Percentiles rank a stretch among this genome's conserved stretches.
Evolutionary conservation across 768 basidiomycete species (phyloP).

Genomic region (Gymnopilus dilepis): DNA sequence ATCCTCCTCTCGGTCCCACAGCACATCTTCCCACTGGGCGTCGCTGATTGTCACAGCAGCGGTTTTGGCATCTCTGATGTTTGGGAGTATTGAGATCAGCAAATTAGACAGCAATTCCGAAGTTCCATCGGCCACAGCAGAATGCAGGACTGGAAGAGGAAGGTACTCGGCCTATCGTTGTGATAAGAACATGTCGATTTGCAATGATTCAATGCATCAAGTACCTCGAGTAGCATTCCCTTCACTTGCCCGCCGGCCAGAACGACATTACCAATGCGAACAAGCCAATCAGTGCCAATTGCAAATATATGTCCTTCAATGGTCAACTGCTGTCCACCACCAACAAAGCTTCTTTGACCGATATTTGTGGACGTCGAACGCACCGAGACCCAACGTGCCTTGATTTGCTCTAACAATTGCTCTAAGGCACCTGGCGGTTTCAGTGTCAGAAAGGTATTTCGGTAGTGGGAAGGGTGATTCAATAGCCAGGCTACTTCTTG

Average conservation of each 20-base stretch:
- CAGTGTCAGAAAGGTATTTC: constrained; percentile 78
- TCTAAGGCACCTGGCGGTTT: constrained; percentile 77
- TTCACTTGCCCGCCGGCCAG: constrained; percentile 76
- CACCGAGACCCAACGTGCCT: constrained; percentile 77
- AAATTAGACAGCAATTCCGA: constrained; percentile 79
- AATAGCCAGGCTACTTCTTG: constrained; percentile 49
- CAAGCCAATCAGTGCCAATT: constrained; percentile 83
- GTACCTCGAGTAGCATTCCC: constrained; percentile 86
- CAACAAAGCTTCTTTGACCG: constrained; percentile 37
- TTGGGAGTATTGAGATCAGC: constrained; percentile 75
- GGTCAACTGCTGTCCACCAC: constrained; percentile 62
- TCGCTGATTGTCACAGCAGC: constrained; percentile 81
- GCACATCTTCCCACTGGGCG: constrained; percentile 79
- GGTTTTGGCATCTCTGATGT: constrained; percentile 72
- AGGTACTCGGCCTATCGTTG: constrained; percentile 77
- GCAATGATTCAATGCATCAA: background rate
- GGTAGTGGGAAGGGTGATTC: constrained; percentile 62
- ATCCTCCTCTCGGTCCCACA: constrained; percentile 77
- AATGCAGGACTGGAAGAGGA: constrained; percentile 71
- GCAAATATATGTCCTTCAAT: constrained; percentile 78
- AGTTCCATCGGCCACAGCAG: constrained; percentile 66
- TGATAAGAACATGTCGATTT: constrained; percentile 4
- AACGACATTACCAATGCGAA: constrained; percentile 79
- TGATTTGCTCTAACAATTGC: constrained; percentile 72
- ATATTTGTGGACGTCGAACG: constrained; percentile 45